A percentile compares a stretch with the other conserved stretches of the same genome.
These are phyloP conservation scores for Kwoniella shivajii DNA, from an alignment of 1,284 basidiomycete genomes.

Conservation along the genomic window DNA sequence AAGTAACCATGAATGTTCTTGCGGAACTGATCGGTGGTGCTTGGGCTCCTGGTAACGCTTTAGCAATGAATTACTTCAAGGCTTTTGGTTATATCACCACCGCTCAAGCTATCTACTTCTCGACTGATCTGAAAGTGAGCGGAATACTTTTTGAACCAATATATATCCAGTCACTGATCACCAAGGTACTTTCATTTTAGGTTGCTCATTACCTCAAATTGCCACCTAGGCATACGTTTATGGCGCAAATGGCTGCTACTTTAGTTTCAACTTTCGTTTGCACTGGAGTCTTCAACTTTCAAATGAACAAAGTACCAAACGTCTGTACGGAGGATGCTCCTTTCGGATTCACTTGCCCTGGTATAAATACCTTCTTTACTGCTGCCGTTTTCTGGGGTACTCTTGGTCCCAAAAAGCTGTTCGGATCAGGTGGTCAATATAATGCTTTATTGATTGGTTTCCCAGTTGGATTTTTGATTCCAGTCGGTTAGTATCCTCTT, in stretches of 20 bases:
- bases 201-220: slow-evolving; percentile 43
- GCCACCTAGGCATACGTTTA: slow-evolving; percentile 60
- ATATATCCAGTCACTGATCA: no score
- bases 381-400: slow-evolving; percentile 76
- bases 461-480: slow-evolving; percentile 69
- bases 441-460: slow-evolving; percentile 67
- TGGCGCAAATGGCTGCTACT: slow-evolving; percentile 67
- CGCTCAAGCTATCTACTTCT: slow-evolving; percentile 56
- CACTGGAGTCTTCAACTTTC: slow-evolving; percentile 30
- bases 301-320: slow-evolving; percentile 22
- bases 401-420: slow-evolving; percentile 71
- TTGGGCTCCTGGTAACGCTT: slow-evolving; percentile 60
- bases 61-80: slow-evolving; percentile 68
- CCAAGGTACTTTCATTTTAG: no score
- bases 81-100: slow-evolving; percentile 59
- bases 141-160: no score
- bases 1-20: slow-evolving; percentile 58
- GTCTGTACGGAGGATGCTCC: slow-evolving; percentile 31
- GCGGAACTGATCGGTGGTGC: slow-evolving; percentile 65
- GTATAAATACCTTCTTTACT: slow-evolving; percentile 29
- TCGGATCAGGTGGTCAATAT: slow-evolving; percentile 66
- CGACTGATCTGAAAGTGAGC: slow-evolving; percentile 60
- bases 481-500: slow-evolving; percentile 70
- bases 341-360: slow-evolving; percentile 25
- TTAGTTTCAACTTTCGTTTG: slow-evolving; percentile 56